These are phyloP conservation scores for Myrica gale DNA, from an alignment of 306 rosid species.

Conservation along the genomic window DNA sequence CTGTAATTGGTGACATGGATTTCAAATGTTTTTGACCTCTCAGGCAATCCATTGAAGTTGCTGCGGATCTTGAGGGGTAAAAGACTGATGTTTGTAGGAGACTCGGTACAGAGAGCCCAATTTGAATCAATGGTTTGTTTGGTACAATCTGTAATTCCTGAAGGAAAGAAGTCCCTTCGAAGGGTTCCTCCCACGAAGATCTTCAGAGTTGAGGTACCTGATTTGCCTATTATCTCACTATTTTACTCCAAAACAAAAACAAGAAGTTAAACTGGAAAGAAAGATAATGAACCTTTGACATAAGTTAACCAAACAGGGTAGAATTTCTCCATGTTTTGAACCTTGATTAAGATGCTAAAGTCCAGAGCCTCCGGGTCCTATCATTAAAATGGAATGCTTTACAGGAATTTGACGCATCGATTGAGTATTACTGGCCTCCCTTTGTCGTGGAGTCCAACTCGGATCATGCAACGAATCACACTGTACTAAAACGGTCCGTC, in stretches of 20 bases:
- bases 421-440: conserved; percentile 93
- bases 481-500: conserved; percentile 65
- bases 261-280: no score
- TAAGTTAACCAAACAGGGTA: no score
- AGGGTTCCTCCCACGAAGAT: conserved; percentile 85
- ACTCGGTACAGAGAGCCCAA: conserved; percentile 82
- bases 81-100: conserved; percentile 87
- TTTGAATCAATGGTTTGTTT: conserved; percentile 88
- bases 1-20: not conserved
- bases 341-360: not conserved
- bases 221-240: not conserved
- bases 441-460: conserved; percentile 87
- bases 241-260: no score
- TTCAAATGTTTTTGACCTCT: not conserved
- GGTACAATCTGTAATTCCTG: conserved; percentile 72
- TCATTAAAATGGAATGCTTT: not conserved
- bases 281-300: no score
- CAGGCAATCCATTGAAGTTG: conserved; percentile 80
- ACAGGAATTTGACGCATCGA: conserved; percentile 75
- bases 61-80: conserved; percentile 67
- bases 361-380: not conserved
- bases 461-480: conserved; percentile 86
- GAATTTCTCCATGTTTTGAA: not conserved
- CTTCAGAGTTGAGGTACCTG: conserved; percentile 61
- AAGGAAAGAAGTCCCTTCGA: conserved; percentile 65